phyloP scores from a whole-genome alignment of 83 land plant genomes.

The Thuja plicata region DNA sequence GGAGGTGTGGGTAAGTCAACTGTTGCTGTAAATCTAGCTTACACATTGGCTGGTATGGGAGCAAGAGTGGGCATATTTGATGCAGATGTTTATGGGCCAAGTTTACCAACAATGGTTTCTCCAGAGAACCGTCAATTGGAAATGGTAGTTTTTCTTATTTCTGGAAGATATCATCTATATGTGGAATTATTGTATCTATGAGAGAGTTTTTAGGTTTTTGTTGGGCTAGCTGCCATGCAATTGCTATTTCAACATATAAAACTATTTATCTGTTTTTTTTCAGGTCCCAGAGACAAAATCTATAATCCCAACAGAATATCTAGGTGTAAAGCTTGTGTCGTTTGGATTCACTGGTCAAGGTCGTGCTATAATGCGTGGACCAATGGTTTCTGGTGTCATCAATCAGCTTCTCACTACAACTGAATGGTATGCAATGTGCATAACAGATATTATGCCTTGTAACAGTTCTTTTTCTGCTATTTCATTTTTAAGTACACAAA shows the following conservation, averaged over 20 bases:
- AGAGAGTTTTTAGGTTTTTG: neutral
- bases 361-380: conserved; percentile 99
- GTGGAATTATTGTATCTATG: neutral
- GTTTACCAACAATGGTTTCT: conserved; percentile 97
- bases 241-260: neutral
- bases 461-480: neutral
- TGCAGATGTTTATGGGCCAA: conserved; percentile 99
- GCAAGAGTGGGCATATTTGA: conserved; percentile 99
- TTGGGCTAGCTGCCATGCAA: neutral
- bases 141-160: conserved; percentile 58
- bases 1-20: conserved; percentile 99
- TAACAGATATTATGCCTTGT: neutral
- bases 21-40: conserved; percentile 97
- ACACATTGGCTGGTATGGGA: conserved; percentile 97
- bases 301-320: conserved; percentile 91
- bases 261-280: conserved; percentile 1
- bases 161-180: neutral
- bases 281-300: conserved; percentile 85
- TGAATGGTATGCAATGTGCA: conserved; percentile 84
- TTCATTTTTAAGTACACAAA: neutral
- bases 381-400: conserved; percentile 99
- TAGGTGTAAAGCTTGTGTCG: conserved; percentile 95
- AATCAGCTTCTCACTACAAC: conserved; percentile 92
- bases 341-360: conserved; percentile 99
- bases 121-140: conserved; percentile 85